phyloP scores from a whole-genome alignment of 177 flowering plant species.

The Tripterygium wilfordii region DNA sequence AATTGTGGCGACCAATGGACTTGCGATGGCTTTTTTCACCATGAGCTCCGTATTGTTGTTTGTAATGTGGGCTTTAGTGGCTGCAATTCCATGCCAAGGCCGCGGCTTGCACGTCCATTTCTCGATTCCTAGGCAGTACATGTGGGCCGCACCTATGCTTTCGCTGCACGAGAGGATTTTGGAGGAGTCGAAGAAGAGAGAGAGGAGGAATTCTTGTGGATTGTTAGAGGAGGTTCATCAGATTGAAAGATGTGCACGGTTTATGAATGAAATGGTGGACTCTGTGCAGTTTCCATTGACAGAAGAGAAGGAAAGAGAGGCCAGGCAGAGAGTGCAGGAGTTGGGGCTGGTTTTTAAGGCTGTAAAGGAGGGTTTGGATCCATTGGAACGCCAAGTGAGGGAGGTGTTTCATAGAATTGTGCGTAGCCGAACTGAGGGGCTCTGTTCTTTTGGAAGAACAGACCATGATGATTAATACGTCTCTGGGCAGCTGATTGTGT shows the following conservation, averaged over 20 bases:
- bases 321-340: conserved; percentile 49
- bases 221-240: conserved; percentile 68
- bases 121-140: conserved; percentile 50
- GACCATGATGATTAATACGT: conserved; percentile 29
- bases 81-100: conserved; percentile 95
- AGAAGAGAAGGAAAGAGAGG: conserved; percentile 60
- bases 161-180: conserved; percentile 66
- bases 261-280: conserved; percentile 61
- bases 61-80: conserved; percentile 90
- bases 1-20: conserved; percentile 49
- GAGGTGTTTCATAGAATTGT: conserved; percentile 82
- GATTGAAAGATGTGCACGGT: conserved; percentile 59
- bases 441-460: conserved; percentile 49
- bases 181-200: conserved; percentile 84
- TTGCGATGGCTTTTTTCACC: conserved; percentile 57
- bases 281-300: conserved; percentile 55
- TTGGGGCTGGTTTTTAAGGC: conserved; percentile 40
- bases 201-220: conserved; percentile 62
- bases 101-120: conserved; percentile 82
- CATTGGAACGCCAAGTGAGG: conserved; percentile 76
- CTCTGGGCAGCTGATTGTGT: too few species aligned
- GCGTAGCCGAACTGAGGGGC: conserved; percentile 71
- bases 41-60: conserved; percentile 70
- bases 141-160: conserved; percentile 58
- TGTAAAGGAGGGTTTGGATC: conserved; percentile 64